Base-by-base conservation (phyloP, 2,329 filamentous ascomycete genomes). In the Ophiobolus disseminans region DNA sequence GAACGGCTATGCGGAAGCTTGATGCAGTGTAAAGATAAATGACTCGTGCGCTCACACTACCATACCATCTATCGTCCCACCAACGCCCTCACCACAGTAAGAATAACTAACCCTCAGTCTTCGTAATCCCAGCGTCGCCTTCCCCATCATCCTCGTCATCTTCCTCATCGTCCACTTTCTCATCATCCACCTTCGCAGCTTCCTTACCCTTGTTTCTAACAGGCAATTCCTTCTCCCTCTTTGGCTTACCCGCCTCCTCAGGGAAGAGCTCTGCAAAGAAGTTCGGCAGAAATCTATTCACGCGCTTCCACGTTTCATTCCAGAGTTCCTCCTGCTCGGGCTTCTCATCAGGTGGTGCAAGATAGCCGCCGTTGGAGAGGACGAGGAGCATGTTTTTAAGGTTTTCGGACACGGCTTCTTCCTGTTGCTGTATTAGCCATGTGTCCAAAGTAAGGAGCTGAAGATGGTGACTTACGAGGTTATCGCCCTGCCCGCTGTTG, bases 371-470 rank as follows among this genome's bases (percentile, higher is more conserved):
- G 69, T 87, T 94, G 5, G 89, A 86, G 91, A 99, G 96, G 64
- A 99, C 94, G 8, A 99, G 81, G 19, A 97, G 79, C 42, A 97
- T 91, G 59, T 99, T 99, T 76, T 99, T 99, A 48, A 99, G 78
- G 58, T 91, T 94, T 74, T 99, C 94, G 0, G 90, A 89, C 2
- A 97, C 91, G 10, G 94, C 93, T 78, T 99, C 94, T 75, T 96
- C 91, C 86, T 96, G 61, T 53, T 62, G 7, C 3, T 25, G 14
- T 31, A 45, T 58, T 40, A 61, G 45, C 34, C 25, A 28, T n/a
- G 25, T 5, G 5, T 28, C 25, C n/a, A 9, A n/a, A n/a, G 16
- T 32, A 14, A 14, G 30, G 9, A n/a, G n/a, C n/a, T n/a, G n/a
- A 14, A 32, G 3, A 6, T 14, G 9, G 31, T 34, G 34, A 80